Conservation (phyloP, 106 monocot species). For the Dioscorea dumetorum region DNA sequence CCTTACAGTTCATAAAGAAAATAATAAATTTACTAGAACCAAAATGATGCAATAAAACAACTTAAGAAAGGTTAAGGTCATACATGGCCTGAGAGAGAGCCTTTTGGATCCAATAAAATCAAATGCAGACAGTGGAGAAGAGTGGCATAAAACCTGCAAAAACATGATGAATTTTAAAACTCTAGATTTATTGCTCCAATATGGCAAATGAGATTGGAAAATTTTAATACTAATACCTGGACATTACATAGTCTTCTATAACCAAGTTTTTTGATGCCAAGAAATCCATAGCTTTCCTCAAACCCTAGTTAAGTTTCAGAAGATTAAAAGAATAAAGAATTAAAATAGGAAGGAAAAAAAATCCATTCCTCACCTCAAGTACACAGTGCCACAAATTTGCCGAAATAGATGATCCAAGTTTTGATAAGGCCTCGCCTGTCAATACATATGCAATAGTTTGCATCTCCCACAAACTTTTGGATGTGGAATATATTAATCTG, state of each 20-base stretch:
- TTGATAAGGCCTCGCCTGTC: conserved; percentile 52
- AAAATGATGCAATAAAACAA: conserved; percentile 1
- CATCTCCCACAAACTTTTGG: conserved; percentile 52
- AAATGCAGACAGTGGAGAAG: conserved; percentile 84
- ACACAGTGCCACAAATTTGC: conserved; percentile 52
- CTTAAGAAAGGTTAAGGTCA: conserved; percentile 10
- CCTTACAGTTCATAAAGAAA: conserved; percentile 39
- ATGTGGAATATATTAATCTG: conserved; percentile 18
- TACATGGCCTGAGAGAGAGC: conserved; percentile 82
- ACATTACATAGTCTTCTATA: conserved; percentile 62
- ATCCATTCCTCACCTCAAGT: conserved; percentile 42
- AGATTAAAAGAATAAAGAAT: neutral
- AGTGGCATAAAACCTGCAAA: conserved; percentile 59
- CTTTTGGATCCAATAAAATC: conserved; percentile 74
- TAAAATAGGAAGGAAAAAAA: conserved; percentile 3
- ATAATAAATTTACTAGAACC: neutral
- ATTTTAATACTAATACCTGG: conserved; percentile 39
- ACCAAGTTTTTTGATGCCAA: conserved; percentile 63
- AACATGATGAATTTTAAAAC: conserved; percentile 8
- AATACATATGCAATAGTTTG: conserved; percentile 56
- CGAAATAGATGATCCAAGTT: conserved; percentile 47
- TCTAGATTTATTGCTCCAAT: neutral
- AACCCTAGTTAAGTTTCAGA: conserved; percentile 29
- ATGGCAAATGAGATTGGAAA: neutral
- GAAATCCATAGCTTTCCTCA: conserved; percentile 81